Conservation (phyloP, 495 filamentous ascomycete genomes). For the Neurospora sp. region DNA sequence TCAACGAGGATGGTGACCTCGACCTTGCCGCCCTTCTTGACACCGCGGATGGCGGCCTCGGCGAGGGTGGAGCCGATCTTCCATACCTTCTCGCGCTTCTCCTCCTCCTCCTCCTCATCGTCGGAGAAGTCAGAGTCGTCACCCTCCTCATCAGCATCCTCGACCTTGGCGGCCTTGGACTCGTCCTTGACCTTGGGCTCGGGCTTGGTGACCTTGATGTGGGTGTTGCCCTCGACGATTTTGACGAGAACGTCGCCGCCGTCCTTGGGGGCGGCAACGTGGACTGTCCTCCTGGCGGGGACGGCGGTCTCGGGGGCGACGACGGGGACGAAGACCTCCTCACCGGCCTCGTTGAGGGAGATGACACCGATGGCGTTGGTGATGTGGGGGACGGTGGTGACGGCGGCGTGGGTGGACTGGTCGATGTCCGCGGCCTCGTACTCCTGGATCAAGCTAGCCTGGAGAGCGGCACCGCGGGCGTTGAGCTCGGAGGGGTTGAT, state of each 20-base stretch:
- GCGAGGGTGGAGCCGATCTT: conserved; percentile 76
- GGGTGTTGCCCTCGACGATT: conserved; percentile 72
- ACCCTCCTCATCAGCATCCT: conserved; percentile 39
- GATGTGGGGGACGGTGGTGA: conserved; percentile 87
- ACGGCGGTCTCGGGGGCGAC: conserved; percentile 79
- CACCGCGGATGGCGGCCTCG: conserved; percentile 70
- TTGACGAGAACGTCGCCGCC: conserved; percentile 82
- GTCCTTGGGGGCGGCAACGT: conserved; percentile 59
- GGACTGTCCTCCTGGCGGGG: conserved; percentile 72
- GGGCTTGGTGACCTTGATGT: conserved; percentile 84
- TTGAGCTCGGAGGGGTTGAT: conserved; percentile 90
- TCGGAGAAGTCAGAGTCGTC: conserved; percentile 52
- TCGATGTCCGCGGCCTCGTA: conserved; percentile 91
- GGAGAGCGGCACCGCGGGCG: conserved; percentile 85
- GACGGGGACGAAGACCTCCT: conserved; percentile 64
- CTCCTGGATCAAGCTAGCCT: conserved; percentile 84
- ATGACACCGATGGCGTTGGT: conserved; percentile 81
- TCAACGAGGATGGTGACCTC: conserved; percentile 86
- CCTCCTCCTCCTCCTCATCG: conserved; percentile 76
- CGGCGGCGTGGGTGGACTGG: conserved; percentile 88
- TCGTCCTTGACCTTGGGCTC: conserved; percentile 59
- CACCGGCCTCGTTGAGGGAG: conserved; percentile 49
- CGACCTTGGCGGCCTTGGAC: conserved; percentile 27
- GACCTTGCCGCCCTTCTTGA: conserved; percentile 83
- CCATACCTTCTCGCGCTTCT: conserved; percentile 84